Conservation (phyloP, 2,329 filamentous ascomycete species). For the Fusarium succisae region DNA sequence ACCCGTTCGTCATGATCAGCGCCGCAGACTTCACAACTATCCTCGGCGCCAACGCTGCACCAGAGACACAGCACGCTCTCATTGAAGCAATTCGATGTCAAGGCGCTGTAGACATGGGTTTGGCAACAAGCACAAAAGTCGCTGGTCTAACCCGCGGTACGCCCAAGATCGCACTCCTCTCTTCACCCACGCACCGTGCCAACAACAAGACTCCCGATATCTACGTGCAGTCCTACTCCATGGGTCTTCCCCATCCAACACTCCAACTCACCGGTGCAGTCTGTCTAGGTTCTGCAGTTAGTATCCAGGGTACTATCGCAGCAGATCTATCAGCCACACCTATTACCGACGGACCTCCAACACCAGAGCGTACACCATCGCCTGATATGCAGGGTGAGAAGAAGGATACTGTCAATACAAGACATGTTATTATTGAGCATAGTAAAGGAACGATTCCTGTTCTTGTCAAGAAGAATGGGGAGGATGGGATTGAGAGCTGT, state of each 20-base stretch:
- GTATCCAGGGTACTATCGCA: constrained; percentile 53
- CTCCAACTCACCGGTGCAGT: constrained; percentile 63
- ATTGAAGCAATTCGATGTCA: constrained; percentile 63
- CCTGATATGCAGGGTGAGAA: constrained; percentile 6
- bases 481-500: constrained; percentile 39
- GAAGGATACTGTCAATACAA: not conserved
- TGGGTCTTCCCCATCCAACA: constrained; percentile 60
- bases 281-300: constrained; percentile 56
- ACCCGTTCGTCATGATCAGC: constrained; percentile 61
- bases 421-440: constrained; percentile 39
- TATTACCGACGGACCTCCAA: not conserved
- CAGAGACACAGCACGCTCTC: constrained; percentile 19
- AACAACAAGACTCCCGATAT: constrained; percentile 47
- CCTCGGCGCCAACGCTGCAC: constrained; percentile 6
- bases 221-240: constrained; percentile 57
- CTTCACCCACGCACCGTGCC: not conserved
- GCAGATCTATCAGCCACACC: constrained; percentile 23
- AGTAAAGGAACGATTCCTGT: constrained; percentile 42
- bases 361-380: constrained; percentile 28
- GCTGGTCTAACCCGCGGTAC: constrained; percentile 46
- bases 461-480: constrained; percentile 4
- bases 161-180: constrained; percentile 68
- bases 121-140: constrained; percentile 53
- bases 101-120: constrained; percentile 67
- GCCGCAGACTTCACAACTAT: constrained; percentile 23